Conservation (phyloP, 2,329 filamentous ascomycete genomes). For the Apiospora sp. region DNA sequence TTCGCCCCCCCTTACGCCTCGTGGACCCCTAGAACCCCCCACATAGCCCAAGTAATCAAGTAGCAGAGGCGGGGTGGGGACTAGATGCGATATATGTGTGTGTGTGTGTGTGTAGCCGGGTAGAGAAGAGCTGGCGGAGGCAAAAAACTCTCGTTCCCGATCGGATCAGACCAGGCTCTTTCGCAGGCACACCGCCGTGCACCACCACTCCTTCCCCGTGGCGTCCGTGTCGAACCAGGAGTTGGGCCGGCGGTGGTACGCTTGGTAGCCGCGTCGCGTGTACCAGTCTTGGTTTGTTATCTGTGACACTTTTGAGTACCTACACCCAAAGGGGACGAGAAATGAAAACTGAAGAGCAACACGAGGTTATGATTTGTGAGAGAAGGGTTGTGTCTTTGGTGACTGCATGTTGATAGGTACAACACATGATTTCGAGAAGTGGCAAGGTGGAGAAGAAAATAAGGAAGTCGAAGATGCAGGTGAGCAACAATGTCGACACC, state of each 20-base stretch:
- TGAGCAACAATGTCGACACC: not conserved
- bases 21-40: not conserved
- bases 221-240: slow-evolving; percentile 35
- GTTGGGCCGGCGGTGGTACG: slow-evolving; percentile 30
- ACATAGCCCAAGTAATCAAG: not conserved
- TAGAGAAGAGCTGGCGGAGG: too few species aligned
- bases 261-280: slow-evolving; percentile 33
- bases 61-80: not conserved
- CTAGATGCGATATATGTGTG: not conserved
- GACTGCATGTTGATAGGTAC: not conserved
- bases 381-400: too few species aligned
- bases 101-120: not conserved
- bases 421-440: not conserved
- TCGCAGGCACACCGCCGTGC: slow-evolving; percentile 28
- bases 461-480: too few species aligned
- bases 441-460: not conserved
- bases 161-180: slow-evolving; percentile 30
- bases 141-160: not conserved
- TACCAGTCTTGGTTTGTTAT: slow-evolving; percentile 39
- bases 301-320: slow-evolving; percentile 28
- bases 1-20: not conserved
- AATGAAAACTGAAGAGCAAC: not conserved
- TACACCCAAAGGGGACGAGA: not conserved
- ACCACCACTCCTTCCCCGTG: slow-evolving; percentile 34
- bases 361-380: not conserved